Conservation (phyloP, 176 grass and related monocot genomes). For the Panicum miliaceum region DNA sequence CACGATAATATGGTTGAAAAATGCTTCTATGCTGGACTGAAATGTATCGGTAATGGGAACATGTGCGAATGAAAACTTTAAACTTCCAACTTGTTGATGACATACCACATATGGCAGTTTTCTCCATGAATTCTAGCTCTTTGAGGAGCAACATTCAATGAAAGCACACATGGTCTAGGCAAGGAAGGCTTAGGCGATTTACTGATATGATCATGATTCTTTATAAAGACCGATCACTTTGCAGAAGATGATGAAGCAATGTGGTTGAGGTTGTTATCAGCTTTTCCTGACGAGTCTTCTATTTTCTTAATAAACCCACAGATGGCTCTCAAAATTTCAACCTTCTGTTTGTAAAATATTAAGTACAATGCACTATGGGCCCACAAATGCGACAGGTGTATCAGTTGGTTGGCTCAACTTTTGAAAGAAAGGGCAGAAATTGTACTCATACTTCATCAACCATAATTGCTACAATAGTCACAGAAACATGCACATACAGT, state of each 20-base stretch:
- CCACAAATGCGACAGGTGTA: background rate
- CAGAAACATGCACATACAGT: background rate
- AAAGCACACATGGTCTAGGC: background rate
- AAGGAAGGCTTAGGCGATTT: background rate
- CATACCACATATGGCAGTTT: background rate
- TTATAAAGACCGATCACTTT: background rate
- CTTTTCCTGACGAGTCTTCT: slow-evolving; percentile 1
- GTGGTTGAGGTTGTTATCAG: background rate
- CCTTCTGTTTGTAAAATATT: slow-evolving; percentile 21
- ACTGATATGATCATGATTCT: background rate
- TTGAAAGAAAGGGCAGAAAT: background rate
- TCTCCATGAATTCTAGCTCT: slow-evolving; percentile 10
- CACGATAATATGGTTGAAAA: background rate
- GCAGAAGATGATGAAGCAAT: background rate
- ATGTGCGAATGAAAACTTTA: slow-evolving; percentile 1
- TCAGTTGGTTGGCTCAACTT: background rate
- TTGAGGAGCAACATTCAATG: background rate
- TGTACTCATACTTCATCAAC: slow-evolving; percentile 24
- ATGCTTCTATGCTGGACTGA: slow-evolving; percentile 1
- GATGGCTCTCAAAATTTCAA: slow-evolving; percentile 17
- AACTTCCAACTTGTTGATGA: background rate
- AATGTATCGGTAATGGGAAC: slow-evolving; percentile 18
- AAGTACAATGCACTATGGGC: background rate
- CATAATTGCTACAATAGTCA: slow-evolving; percentile 5
- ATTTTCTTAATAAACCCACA: slow-evolving; percentile 5